Evolutionary conservation across 495 filamentous ascomycete species (phyloP).

Genomic region (Daldinia concentrica): DNA sequence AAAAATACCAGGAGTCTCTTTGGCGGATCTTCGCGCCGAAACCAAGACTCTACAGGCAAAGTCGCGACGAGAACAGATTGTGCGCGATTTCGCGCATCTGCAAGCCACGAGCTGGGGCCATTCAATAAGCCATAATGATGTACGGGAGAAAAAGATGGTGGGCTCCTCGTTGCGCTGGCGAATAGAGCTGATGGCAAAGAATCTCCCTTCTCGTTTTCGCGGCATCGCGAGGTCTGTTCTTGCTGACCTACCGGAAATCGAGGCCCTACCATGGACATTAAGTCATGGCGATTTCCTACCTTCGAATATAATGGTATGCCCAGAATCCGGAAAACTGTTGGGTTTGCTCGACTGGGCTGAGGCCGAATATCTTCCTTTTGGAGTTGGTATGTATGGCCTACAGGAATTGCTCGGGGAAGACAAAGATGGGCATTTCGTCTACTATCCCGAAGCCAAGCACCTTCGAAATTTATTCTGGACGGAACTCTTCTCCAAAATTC

Average conservation of each 20-base stretch:
- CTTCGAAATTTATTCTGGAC: slow-evolving; percentile 61
- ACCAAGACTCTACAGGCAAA: slow-evolving; percentile 6
- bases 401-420: slow-evolving; percentile 63
- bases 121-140: slow-evolving; percentile 29
- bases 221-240: slow-evolving; percentile 44
- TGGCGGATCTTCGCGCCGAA: slow-evolving; percentile 44
- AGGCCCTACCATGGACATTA: slow-evolving; percentile 59
- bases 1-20: slow-evolving; percentile 53
- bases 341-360: slow-evolving; percentile 72
- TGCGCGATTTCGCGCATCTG: slow-evolving; percentile 56
- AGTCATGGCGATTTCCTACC: slow-evolving; percentile 67
- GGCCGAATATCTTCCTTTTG: slow-evolving; percentile 65
- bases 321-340: slow-evolving; percentile 46
- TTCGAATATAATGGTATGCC: slow-evolving; percentile 62
- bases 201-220: slow-evolving; percentile 53
- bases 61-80: slow-evolving; percentile 46
- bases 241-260: slow-evolving; percentile 49
- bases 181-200: slow-evolving; percentile 47
- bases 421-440: slow-evolving; percentile 48
- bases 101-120: slow-evolving; percentile 50
- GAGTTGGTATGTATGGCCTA: slow-evolving; percentile 63
- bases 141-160: slow-evolving; percentile 43
- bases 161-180: slow-evolving; percentile 51
- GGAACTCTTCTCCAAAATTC: slow-evolving; percentile 49
- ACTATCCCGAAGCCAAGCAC: slow-evolving; percentile 51